These are phyloP conservation scores for Beauveria caledonica DNA, from an alignment of 2,329 filamentous ascomycete species.

Conservation along the genomic window DNA sequence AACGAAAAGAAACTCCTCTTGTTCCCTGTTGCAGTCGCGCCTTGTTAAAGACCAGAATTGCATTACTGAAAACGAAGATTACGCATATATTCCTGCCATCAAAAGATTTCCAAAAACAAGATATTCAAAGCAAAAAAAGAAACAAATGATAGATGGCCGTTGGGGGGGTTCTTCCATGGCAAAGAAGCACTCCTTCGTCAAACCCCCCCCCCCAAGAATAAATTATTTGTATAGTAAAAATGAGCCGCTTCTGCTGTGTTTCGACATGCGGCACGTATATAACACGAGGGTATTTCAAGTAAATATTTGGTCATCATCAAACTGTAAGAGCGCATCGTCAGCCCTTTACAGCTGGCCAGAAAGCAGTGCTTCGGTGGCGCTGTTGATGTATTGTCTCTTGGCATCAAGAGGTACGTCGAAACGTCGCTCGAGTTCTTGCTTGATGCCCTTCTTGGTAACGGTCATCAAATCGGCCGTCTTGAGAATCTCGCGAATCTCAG, in stretches of 20 bases:
- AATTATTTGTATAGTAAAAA: background rate
- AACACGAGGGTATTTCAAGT: conserved; percentile 7
- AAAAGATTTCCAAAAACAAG: background rate
- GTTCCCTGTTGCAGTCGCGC: background rate
- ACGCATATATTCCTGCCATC: background rate
- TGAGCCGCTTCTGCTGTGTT: conserved; percentile 5
- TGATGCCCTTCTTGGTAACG: conserved; percentile 97
- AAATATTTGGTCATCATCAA: background rate
- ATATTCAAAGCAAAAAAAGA: background rate
- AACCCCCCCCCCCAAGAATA: background rate
- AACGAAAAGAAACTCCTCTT: background rate
- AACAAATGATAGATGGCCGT: conserved; percentile 2
- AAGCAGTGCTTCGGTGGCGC: conserved; percentile 71
- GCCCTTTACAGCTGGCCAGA: conserved; percentile 60
- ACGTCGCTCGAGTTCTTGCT: conserved; percentile 81
- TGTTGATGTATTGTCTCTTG: conserved; percentile 89
- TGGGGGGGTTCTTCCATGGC: background rate
- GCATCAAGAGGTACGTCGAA: conserved; percentile 82
- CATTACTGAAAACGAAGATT: background rate
- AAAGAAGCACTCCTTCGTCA: background rate
- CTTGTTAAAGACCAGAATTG: background rate
- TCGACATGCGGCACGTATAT: conserved; percentile 9
- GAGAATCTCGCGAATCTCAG: conserved; percentile 91
- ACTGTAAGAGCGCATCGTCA: background rate
- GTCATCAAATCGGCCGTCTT: conserved; percentile 91